phyloP scores from a whole-genome alignment of 148 eudicot species.

The Cornus kousa region DNA sequence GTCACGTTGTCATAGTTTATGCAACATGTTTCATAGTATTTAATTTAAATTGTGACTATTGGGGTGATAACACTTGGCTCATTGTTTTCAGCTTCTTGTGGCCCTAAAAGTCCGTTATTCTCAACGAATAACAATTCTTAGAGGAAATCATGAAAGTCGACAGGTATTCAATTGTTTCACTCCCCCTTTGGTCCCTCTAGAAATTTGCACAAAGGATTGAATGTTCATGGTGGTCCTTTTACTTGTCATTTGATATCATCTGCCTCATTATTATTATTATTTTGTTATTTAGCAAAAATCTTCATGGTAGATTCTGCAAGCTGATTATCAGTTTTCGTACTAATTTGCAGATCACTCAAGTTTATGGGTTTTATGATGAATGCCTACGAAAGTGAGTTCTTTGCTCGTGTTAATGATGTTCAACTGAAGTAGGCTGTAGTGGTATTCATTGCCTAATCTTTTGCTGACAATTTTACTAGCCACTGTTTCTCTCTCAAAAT shows the following conservation, averaged over 20 bases:
- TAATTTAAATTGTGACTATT: background rate
- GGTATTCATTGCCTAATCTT: background rate
- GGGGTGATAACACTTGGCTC: background rate
- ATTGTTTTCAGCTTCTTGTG: conserved; percentile 58
- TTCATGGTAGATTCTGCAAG: background rate
- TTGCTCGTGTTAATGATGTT: conserved; percentile 7
- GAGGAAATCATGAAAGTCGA: conserved; percentile 89
- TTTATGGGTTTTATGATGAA: conserved; percentile 83
- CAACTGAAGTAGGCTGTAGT: background rate
- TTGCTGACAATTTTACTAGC: background rate
- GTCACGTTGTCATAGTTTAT: background rate
- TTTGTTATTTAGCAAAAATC: background rate
- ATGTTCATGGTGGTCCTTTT: background rate
- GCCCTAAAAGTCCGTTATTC: conserved; percentile 82
- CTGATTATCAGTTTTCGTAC: conserved; percentile 5
- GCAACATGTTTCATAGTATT: background rate
- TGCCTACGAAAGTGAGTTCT: conserved; percentile 82
- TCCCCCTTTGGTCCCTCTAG: background rate
- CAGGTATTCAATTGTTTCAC: conserved; percentile 43
- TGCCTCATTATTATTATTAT: background rate
- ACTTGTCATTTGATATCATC: background rate
- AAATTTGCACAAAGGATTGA: background rate
- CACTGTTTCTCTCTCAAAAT: background rate
- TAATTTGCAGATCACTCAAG: conserved; percentile 73
- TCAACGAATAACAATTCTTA: conserved; percentile 73